Evolutionary conservation across 192 early-diverging fungal species (phyloP).

Genomic region (Entomortierella lignicola): DNA sequence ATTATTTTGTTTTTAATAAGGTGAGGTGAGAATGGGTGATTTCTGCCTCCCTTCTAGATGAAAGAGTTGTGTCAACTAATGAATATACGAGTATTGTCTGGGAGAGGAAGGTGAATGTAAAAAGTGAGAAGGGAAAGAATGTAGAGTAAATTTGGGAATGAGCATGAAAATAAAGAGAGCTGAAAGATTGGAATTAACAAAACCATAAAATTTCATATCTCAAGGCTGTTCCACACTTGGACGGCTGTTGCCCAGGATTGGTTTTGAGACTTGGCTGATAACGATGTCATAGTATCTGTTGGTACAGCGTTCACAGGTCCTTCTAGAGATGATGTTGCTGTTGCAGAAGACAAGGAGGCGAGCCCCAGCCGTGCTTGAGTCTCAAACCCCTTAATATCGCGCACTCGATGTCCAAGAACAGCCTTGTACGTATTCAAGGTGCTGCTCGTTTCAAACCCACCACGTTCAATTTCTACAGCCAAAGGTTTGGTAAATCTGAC

Average conservation of each 20-base stretch:
- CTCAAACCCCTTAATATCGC: constrained; percentile 48
- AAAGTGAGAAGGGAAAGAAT: too few species aligned
- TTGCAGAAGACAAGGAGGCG: not conserved
- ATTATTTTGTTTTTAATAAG: too few species aligned
- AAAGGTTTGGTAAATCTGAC: constrained; percentile 24
- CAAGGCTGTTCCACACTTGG: constrained; percentile 2
- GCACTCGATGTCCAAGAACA: constrained; percentile 25
- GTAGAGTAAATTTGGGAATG: not conserved
- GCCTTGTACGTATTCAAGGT: constrained; percentile 29
- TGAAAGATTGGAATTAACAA: not conserved
- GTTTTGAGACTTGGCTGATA: not conserved
- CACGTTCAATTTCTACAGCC: constrained; percentile 19
- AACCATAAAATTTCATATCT: not conserved
- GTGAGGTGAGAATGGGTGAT: too few species aligned
- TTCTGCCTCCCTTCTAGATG: too few species aligned
- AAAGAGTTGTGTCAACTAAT: too few species aligned
- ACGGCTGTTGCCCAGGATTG: constrained; percentile 27
- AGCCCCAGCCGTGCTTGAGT: constrained; percentile 12
- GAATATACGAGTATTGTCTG: too few species aligned
- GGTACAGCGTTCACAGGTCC: not conserved
- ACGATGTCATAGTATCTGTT: not conserved
- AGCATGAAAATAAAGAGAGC: not conserved
- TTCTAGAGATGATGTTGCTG: not conserved
- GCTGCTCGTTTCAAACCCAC: constrained; percentile 36
- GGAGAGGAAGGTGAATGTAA: not conserved